A percentile compares a stretch with the other conserved stretches of the same genome.
Conservation (phyloP, 2,329 filamentous ascomycete species). For the Fusarium circinatum region DNA sequence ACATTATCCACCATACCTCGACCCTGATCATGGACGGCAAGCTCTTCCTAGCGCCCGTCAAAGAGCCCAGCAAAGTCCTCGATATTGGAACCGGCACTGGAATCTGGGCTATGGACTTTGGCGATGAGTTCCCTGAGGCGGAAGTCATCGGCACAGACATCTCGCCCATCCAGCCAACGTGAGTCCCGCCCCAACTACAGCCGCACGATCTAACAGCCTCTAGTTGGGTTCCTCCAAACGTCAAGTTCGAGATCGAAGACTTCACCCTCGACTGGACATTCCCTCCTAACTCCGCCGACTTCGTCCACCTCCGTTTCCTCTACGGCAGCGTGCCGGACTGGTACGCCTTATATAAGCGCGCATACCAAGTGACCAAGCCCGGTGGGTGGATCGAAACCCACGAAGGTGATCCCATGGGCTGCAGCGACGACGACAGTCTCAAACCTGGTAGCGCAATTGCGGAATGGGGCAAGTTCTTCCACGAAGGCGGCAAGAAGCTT, state of each 20-base stretch:
- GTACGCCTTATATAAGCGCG: constrained; percentile 60
- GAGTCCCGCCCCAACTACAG: accelerated
- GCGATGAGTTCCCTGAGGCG: constrained; percentile 57
- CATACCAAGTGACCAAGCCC: constrained; percentile 63
- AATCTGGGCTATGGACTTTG: constrained; percentile 61
- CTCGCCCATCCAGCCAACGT: constrained; percentile 65
- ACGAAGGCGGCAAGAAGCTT: constrained; percentile 44
- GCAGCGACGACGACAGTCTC: constrained; percentile 47
- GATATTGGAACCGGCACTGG: constrained; percentile 33
- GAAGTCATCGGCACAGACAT: constrained; percentile 64
- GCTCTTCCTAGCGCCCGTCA: constrained; percentile 19
- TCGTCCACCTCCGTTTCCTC: constrained; percentile 68
- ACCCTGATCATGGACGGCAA: constrained; percentile 23
- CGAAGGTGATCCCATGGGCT: constrained; percentile 41
- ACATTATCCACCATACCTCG: constrained; percentile 32
- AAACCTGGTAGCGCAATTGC: constrained; percentile 40
- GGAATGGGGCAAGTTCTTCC: constrained; percentile 44
- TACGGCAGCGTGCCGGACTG: constrained; percentile 67
- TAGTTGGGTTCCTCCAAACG: constrained; percentile 54
- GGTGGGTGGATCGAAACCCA: constrained; percentile 59
- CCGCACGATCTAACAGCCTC: neutral
- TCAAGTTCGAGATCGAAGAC: constrained; percentile 55
- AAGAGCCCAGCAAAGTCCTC: constrained; percentile 10
- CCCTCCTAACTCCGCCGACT: constrained; percentile 59
- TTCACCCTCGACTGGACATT: constrained; percentile 46